Percentiles rank a stretch among this genome's conserved stretches.
phyloP scores from a whole-genome alignment of 2,329 filamentous ascomycete genomes.

The Aspergillus eucalypticola region DNA sequence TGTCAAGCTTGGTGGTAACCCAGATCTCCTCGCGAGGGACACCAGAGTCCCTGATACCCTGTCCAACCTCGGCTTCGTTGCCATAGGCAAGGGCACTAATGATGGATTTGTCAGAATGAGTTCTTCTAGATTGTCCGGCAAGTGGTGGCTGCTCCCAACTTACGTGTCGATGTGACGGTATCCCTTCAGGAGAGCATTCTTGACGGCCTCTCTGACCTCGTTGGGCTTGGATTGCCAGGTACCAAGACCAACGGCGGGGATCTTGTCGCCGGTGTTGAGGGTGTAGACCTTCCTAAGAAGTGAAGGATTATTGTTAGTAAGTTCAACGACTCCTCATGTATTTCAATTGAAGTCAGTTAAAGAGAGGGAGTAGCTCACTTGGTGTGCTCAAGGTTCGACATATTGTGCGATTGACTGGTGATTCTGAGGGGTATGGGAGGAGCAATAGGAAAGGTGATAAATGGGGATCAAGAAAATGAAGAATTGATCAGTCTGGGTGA shows the following conservation, averaged over 20 bases:
- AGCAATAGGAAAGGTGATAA: not conserved
- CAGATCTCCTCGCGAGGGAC: constrained; percentile 68
- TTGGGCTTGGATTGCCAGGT: constrained; percentile 58
- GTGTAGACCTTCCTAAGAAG: constrained; percentile 41
- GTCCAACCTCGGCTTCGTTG: constrained; percentile 68
- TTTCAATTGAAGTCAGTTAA: too few relatives aligned
- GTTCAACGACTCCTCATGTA: too few relatives aligned
- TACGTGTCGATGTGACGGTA: constrained; percentile 60
- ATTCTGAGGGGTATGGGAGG: not conserved
- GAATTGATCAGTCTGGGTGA: not conserved
- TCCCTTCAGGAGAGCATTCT: constrained; percentile 51
- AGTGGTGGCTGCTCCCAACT: constrained; percentile 20
- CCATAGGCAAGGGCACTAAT: constrained; percentile 52
- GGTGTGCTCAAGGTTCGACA: constrained; percentile 31
- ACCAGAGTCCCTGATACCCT: constrained; percentile 65
- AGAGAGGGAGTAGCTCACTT: constrained; percentile 24
- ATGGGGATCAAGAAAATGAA: not conserved
- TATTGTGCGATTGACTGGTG: constrained; percentile 17
- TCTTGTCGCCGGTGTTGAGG: constrained; percentile 52
- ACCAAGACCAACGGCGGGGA: constrained; percentile 54
- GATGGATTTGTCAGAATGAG: constrained; percentile 1
- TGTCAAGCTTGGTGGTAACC: constrained; percentile 70
- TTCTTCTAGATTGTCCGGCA: not conserved
- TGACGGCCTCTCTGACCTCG: constrained; percentile 53
- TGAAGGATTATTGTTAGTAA: constrained; percentile 1